Evolutionary conservation across 176 grass and related monocot species (phyloP).

Genomic region (Carex scoparia): DNA sequence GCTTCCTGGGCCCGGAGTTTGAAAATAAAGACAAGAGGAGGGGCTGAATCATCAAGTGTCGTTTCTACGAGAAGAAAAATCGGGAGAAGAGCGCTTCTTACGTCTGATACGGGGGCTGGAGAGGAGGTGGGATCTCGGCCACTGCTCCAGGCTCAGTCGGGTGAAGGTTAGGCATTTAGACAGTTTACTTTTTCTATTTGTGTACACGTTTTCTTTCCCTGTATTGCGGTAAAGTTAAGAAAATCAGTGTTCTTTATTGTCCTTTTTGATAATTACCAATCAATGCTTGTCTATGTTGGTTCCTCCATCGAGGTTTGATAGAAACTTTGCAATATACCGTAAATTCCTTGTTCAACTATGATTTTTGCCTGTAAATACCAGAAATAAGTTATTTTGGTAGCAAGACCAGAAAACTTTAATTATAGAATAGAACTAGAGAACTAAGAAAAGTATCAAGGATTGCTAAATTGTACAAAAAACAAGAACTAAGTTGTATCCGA

Average conservation of each 20-base stretch:
- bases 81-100: slow-evolving; percentile 58
- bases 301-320: not conserved
- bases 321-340: not conserved
- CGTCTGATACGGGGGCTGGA: slow-evolving; percentile 76
- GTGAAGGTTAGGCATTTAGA: slow-evolving; percentile 43
- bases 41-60: slow-evolving; percentile 31
- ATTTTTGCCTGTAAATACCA: not conserved
- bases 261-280: not conserved
- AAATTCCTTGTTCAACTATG: not conserved
- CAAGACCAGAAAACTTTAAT: not conserved
- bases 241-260: not conserved
- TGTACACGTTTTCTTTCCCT: not conserved
- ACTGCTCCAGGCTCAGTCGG: slow-evolving; percentile 41
- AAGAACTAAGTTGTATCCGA: not conserved
- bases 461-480: not conserved
- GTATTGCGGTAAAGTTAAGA: not conserved
- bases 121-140: slow-evolving; percentile 62
- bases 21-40: slow-evolving; percentile 32
- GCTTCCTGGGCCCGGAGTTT: slow-evolving; percentile 22
- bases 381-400: not conserved
- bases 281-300: not conserved
- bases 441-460: not conserved
- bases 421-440: not conserved
- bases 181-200: not conserved
- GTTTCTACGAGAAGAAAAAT: slow-evolving; percentile 20